Evolutionary conservation across 192 early-diverging fungal species (phyloP).

Genomic region (Jimgerdemannia flammicorona): DNA sequence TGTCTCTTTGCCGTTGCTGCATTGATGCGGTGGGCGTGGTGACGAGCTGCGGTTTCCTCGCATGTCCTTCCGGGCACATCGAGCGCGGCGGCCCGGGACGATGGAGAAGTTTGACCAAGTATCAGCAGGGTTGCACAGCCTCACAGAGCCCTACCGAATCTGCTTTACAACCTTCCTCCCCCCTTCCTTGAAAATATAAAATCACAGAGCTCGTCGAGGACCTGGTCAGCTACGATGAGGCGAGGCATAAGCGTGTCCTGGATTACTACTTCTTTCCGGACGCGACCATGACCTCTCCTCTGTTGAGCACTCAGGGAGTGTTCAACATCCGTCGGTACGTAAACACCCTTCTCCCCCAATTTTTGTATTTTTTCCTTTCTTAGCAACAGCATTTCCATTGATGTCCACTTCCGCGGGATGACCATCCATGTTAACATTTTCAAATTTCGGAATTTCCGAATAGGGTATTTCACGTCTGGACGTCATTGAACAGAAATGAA

Average conservation of each 20-base stretch:
- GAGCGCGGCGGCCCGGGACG: background rate
- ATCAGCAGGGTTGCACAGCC: background rate
- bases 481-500: constrained; percentile 26
- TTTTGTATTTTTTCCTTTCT: no score
- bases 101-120: no score
- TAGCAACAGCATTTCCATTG: no score
- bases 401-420: no score
- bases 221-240: constrained; percentile 43
- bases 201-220: constrained; percentile 37
- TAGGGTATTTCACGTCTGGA: constrained; percentile 30
- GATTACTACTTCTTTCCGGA: constrained; percentile 49
- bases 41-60: background rate
- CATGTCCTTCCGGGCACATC: background rate
- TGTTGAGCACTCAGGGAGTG: constrained; percentile 43
- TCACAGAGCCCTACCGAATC: background rate
- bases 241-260: constrained; percentile 43
- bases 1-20: background rate
- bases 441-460: background rate
- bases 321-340: constrained; percentile 48
- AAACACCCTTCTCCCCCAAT: no score
- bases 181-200: background rate
- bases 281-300: constrained; percentile 43
- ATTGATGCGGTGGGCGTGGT: background rate
- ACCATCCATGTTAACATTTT: background rate
- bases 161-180: background rate